Conservation (phyloP, 2,329 filamentous ascomycete genomes). For the Phialophora expanda region DNA sequence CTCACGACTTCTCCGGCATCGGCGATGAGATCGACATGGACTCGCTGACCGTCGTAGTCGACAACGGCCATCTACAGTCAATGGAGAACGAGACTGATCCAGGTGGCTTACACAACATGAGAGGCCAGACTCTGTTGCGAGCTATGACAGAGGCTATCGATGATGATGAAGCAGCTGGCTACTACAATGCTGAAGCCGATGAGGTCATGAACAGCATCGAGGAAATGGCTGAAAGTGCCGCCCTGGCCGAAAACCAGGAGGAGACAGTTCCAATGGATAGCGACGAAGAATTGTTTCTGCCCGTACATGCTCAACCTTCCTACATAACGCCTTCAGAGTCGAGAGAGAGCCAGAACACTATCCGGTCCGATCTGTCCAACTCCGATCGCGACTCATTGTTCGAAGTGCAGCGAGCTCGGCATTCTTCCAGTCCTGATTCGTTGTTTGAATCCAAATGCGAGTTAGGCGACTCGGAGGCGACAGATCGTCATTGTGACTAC, state of each 20-base stretch:
- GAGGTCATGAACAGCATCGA: slow-evolving; percentile 38
- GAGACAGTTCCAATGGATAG: slow-evolving; percentile 11
- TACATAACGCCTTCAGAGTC: slow-evolving; percentile 15
- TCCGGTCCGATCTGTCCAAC: slow-evolving; percentile 5
- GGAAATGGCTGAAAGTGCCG: slow-evolving; percentile 37
- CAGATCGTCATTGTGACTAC: not conserved
- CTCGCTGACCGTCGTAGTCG: slow-evolving; percentile 80
- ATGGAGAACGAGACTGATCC: slow-evolving; percentile 64
- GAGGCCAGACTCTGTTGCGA: slow-evolving; percentile 34
- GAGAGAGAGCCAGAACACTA: slow-evolving; percentile 9
- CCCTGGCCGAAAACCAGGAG: slow-evolving; percentile 28
- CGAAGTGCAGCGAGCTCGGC: slow-evolving; percentile 4
- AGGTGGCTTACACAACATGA: slow-evolving; percentile 40
- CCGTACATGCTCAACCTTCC: slow-evolving; percentile 1
- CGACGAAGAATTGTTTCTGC: slow-evolving; percentile 29
- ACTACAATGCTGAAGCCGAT: slow-evolving; percentile 26
- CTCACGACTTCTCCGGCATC: slow-evolving; percentile 77
- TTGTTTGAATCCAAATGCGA: slow-evolving; percentile 30
- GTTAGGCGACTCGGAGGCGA: not conserved
- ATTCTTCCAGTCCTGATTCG: slow-evolving; percentile 36
- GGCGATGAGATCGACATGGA: slow-evolving; percentile 88
- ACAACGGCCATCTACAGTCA: slow-evolving; percentile 81
- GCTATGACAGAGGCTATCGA: slow-evolving; percentile 35
- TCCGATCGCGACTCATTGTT: slow-evolving; percentile 34
- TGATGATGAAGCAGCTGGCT: slow-evolving; percentile 17